Conservation (phyloP, 768 basidiomycete species). For the Naganishia friedmannii region DNA sequence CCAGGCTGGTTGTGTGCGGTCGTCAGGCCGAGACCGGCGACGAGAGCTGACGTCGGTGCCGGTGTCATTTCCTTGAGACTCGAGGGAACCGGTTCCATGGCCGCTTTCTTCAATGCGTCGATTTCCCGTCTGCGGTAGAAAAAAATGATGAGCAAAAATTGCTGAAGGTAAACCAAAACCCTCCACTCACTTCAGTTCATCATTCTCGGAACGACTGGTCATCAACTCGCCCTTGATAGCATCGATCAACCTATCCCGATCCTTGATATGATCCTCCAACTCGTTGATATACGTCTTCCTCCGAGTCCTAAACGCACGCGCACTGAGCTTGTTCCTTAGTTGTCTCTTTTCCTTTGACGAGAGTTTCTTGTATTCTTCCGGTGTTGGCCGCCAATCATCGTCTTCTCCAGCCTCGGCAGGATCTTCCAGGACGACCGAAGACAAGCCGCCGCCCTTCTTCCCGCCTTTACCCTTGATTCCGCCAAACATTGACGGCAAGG, state of each 20-base stretch:
- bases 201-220: conserved; percentile 73
- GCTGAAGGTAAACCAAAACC: not conserved
- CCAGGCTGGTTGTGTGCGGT: conserved; percentile 8
- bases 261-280: conserved; percentile 87
- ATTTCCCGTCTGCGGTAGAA: conserved; percentile 51
- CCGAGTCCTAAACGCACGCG: conserved; percentile 88
- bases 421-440: conserved; percentile 46
- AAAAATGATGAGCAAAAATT: conserved; percentile 22
- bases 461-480: conserved; percentile 52
- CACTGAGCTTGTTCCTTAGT: conserved; percentile 92
- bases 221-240: conserved; percentile 81
- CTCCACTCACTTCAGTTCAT: conserved; percentile 59
- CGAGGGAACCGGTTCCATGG: conserved; percentile 41
- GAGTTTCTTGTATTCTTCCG: conserved; percentile 94
- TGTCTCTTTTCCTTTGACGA: conserved; percentile 93
- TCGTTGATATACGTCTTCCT: conserved; percentile 95
- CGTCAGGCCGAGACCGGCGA: conserved; percentile 27
- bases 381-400: conserved; percentile 53
- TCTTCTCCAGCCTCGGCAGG: conserved; percentile 50
- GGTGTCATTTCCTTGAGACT: conserved; percentile 34
- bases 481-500: conserved; percentile 45
- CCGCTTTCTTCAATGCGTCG: conserved; percentile 51
- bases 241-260: conserved; percentile 84
- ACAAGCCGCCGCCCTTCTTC: conserved; percentile 52
- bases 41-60: conserved; percentile 3